These are phyloP conservation scores for Escallonia herrerae DNA, from an alignment of 129 eudicot species.

Conservation along the genomic window DNA sequence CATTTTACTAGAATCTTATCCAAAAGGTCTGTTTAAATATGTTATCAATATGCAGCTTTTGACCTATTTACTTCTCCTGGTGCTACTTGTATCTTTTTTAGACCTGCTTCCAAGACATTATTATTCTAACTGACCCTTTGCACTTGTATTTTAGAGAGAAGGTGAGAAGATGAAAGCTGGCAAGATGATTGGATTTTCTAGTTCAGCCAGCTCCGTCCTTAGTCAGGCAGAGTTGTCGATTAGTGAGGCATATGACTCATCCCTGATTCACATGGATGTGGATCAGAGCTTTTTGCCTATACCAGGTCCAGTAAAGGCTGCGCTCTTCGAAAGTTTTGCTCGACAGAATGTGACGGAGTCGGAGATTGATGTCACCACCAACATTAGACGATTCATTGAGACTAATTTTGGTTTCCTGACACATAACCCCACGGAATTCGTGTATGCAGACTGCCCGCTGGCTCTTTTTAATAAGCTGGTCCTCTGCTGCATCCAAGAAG, in stretches of 20 bases:
- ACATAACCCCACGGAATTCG: constrained; percentile 43
- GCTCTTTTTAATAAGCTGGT: constrained; percentile 83
- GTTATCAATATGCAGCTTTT: no score
- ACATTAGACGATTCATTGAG: constrained; percentile 48
- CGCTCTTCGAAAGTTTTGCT: constrained; percentile 93
- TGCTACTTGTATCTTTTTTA: background rate
- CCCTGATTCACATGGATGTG: constrained; percentile 81
- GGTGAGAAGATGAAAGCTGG: constrained; percentile 36
- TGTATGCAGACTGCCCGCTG: constrained; percentile 64
- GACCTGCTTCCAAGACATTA: constrained; percentile 5
- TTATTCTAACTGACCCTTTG: constrained; percentile 8
- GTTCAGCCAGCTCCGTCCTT: constrained; percentile 58
- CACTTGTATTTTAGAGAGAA: constrained; percentile 41
- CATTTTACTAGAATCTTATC: no score
- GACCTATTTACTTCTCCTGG: background rate
- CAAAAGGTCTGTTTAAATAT: no score
- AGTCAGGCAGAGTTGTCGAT: constrained; percentile 65
- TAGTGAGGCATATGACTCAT: constrained; percentile 43
- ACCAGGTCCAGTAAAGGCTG: constrained; percentile 70
- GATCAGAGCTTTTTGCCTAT: constrained; percentile 83
- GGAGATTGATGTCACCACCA: constrained; percentile 67
- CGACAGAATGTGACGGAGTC: constrained; percentile 79
- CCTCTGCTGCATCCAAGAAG: constrained; percentile 84
- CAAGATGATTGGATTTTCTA: constrained; percentile 66
- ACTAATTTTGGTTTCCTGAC: constrained; percentile 59